Conservation (phyloP, 192 early-diverging fungal genomes). For the Geranomyces variabilis region DNA sequence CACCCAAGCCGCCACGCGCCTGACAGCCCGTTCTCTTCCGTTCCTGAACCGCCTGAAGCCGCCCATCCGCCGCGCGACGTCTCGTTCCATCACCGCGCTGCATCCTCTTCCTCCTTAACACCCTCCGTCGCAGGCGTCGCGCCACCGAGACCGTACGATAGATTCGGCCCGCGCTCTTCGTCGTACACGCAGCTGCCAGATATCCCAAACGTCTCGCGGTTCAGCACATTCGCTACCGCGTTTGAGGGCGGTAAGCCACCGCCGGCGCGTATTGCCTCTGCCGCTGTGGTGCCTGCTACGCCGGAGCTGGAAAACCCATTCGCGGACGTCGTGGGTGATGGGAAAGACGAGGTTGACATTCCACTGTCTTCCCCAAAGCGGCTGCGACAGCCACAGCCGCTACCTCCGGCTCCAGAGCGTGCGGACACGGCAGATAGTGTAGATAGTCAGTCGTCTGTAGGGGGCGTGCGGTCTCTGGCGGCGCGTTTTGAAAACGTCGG, state of each 20-base stretch:
- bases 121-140: not conserved
- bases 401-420: not conserved
- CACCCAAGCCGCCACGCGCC: no score
- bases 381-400: not conserved
- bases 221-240: no score
- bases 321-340: not conserved
- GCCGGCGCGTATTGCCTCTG: no score
- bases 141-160: no score
- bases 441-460: not conserved
- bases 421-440: not conserved
- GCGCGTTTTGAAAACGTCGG: slow-evolving; percentile 3
- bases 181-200: no score
- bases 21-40: no score
- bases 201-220: no score
- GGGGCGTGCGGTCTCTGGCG: not conserved
- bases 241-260: no score
- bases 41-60: not conserved
- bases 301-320: not conserved
- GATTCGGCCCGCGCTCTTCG: no score
- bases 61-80: not conserved
- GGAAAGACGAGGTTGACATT: not conserved
- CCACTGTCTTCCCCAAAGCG: not conserved
- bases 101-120: not conserved
- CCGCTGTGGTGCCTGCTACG: not conserved
- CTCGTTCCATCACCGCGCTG: not conserved